Evolutionary conservation across 2,329 filamentous ascomycete species (phyloP), one percentile per base, ranked within the genome.

Genomic region (Arthrobotrys megalospora): DNA sequence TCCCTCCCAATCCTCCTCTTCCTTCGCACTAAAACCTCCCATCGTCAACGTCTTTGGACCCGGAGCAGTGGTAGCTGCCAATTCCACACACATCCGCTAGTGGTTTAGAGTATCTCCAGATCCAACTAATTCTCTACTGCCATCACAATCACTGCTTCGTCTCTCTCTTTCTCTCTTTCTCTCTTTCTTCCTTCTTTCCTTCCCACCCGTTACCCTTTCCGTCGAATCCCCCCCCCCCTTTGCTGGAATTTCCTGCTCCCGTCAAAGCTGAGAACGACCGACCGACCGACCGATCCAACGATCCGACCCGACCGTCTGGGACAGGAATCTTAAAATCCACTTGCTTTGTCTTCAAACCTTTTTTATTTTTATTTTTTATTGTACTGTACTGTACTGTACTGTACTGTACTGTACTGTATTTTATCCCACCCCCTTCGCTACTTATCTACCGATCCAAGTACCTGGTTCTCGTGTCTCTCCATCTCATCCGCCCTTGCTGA

Each of bases 271-370:
- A 36, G 36, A 52, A 24, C 36, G 19, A 52, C 28, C 38, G 45
- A 12, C n/a, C n/a, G n/a, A 47, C 34, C 24, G n/a, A n/a, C n/a
- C n/a, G n/a, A 63, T 21, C 60, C n/a, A 55, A 21, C 47, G 24
- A 52, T 10, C n/a, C 10, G 43, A 48, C 43, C 43, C 62, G 43
- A 65, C 62, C 62, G 43, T 65, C 43, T 52, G 62, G 55, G 55
- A 60, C 55, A 28, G 64, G n/a, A 38, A 36, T 36, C 47, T 34
- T 16, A 21, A 28, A 43, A 6, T 45, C 36, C 47, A 34, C 43
- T 41, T 28, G 2, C 6, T 16, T 43, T 21, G 8, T 43, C n/a
- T 52, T 34, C 24, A 36, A 5, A n/a, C n/a, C 32, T 14, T 69
- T 69, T 38, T 34, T 36, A n/a, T 55, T 55, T 55, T 36, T 36